Conservation (phyloP, 148 eudicot genomes). For the Rhododendron molle region DNA sequence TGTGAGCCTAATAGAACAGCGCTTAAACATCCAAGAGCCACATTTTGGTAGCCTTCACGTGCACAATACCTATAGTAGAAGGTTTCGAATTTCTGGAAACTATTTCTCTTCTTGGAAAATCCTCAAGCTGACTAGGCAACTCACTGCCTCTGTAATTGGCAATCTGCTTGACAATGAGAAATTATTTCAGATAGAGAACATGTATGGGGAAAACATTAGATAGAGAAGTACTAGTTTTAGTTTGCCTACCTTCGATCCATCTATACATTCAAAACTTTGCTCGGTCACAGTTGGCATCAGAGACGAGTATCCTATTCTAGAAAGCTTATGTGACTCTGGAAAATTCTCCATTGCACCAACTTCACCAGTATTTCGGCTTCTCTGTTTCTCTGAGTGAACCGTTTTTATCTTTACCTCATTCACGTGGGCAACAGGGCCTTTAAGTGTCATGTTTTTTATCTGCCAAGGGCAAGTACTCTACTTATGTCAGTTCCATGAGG, state of each 20-base stretch:
- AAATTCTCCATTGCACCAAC: not conserved
- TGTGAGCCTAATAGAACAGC: not conserved
- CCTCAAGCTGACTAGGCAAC: not conserved
- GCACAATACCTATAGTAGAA: slow-evolving; percentile 13
- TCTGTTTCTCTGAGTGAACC: slow-evolving; percentile 1
- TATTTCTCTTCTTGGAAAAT: slow-evolving; percentile 10
- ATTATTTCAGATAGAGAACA: not conserved
- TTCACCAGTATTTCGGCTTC: not conserved
- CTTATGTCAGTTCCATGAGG: not conserved
- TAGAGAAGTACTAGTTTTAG: not conserved
- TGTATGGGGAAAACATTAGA: not conserved
- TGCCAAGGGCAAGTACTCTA: slow-evolving; percentile 4
- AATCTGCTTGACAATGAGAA: slow-evolving; percentile 8
- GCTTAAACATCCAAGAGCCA: not conserved
- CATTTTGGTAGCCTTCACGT: not conserved
- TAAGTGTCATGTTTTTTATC: not conserved
- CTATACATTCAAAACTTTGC: slow-evolving; percentile 9
- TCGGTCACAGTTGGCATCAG: slow-evolving; percentile 4
- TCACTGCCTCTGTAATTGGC: slow-evolving; percentile 6
- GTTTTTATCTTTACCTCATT: not conserved
- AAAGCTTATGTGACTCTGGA: not conserved
- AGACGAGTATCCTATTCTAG: slow-evolving; percentile 9
- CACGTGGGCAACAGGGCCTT: not conserved
- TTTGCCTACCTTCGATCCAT: slow-evolving; percentile 12
- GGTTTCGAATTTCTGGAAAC: slow-evolving; percentile 1